phyloP scores from a whole-genome alignment of 257 asterid species.

The Cynanchum wilfordii region DNA sequence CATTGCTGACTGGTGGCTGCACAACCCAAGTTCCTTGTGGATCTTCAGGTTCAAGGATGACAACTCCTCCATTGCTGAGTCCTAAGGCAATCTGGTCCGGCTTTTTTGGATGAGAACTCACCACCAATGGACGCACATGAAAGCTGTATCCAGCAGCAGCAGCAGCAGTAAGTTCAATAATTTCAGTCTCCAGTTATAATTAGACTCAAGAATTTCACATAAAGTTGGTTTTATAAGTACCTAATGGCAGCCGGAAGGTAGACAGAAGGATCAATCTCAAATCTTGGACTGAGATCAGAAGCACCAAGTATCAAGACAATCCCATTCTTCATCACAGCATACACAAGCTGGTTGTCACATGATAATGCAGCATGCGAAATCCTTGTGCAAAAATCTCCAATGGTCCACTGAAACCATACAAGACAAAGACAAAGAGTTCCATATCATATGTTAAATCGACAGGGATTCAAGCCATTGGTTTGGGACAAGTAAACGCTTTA shows the following conservation, averaged over 20 bases:
- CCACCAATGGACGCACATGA: constrained; percentile 41
- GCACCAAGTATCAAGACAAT: constrained; percentile 51
- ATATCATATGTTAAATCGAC: background rate
- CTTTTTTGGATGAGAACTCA: constrained; percentile 66
- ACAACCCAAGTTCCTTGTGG: constrained; percentile 41
- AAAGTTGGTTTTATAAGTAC: constrained; percentile 14
- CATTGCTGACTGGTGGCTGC: background rate
- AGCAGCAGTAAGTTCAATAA: background rate
- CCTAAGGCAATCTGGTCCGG: constrained; percentile 68
- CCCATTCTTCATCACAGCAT: constrained; percentile 59
- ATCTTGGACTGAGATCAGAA: constrained; percentile 50
- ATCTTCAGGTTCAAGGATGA: constrained; percentile 46
- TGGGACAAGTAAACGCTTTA: too few species aligned
- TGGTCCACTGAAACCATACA: constrained; percentile 46
- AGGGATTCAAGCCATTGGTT: background rate
- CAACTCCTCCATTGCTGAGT: constrained; percentile 51
- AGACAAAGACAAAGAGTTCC: background rate
- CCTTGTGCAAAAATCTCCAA: constrained; percentile 56
- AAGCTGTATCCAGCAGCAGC: constrained; percentile 26
- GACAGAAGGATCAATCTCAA: constrained; percentile 62
- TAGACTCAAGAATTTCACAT: background rate
- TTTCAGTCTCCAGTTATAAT: too few species aligned
- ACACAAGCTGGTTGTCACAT: constrained; percentile 44
- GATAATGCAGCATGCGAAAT: constrained; percentile 61
- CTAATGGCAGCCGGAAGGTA: constrained; percentile 46